Conservation (phyloP, 306 rosid species). For the Calophaca sinica region DNA sequence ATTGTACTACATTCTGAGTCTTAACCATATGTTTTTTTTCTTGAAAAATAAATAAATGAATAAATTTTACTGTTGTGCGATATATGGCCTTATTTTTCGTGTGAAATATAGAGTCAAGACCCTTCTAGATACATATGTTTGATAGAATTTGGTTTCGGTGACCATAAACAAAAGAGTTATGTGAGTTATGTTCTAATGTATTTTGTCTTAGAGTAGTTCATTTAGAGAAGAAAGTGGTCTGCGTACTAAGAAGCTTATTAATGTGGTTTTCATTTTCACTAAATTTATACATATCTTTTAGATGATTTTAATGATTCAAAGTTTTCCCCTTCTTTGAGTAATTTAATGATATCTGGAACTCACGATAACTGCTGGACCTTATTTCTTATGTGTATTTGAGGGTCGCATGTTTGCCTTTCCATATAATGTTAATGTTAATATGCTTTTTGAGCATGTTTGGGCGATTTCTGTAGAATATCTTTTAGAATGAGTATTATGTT, state of each 20-base stretch:
- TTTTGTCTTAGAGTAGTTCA: slow-evolving; percentile 30
- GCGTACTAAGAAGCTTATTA: background rate
- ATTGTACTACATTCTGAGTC: slow-evolving; percentile 14
- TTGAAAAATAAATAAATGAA: background rate
- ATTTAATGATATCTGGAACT: too few species aligned
- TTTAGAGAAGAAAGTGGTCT: slow-evolving; percentile 4
- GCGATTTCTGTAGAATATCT: too few species aligned
- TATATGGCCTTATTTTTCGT: background rate
- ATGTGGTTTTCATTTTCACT: slow-evolving; percentile 33
- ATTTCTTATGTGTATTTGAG: too few species aligned
- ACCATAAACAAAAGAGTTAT: background rate
- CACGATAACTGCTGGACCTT: too few species aligned
- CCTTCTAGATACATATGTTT: slow-evolving; percentile 23
- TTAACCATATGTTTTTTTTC: background rate
- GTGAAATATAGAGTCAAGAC: background rate
- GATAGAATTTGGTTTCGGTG: slow-evolving; percentile 24
- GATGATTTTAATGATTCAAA: slow-evolving; percentile 26
- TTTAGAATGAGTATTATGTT: too few species aligned
- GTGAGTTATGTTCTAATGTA: slow-evolving; percentile 24
- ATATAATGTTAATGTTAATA: too few species aligned
- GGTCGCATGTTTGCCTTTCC: too few species aligned
- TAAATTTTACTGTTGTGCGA: background rate
- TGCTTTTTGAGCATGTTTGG: too few species aligned
- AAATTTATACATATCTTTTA: slow-evolving; percentile 22
- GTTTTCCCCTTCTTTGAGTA: too few species aligned